Evolutionary conservation across 108 stramenopile genomes (phyloP).

Genomic region (Pseudonitzschia delicatissima): DNA sequence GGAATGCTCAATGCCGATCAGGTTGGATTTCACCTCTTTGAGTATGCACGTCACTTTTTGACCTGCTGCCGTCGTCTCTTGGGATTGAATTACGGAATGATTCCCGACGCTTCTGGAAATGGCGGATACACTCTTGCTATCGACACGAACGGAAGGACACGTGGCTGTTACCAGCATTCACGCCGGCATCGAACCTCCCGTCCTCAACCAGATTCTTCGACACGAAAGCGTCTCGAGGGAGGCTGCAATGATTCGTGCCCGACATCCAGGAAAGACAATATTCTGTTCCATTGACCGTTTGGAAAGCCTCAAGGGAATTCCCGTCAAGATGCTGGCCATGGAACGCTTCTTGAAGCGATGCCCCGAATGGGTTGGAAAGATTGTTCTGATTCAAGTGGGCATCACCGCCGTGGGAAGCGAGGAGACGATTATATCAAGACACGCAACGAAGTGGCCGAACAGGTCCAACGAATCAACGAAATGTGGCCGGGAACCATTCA

Average conservation of each 20-base stretch:
- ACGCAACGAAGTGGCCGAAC: constrained; percentile 67
- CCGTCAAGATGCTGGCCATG: constrained; percentile 93
- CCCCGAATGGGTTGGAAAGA: constrained; percentile 85
- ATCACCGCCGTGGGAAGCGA: constrained; percentile 84
- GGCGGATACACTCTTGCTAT: constrained; percentile 85
- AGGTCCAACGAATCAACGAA: constrained; percentile 82
- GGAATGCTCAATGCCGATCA: constrained; percentile 97
- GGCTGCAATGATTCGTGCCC: constrained; percentile 55
- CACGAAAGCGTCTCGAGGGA: constrained; percentile 61
- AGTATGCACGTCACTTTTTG: constrained; percentile 98
- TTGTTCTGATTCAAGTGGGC: constrained; percentile 95
- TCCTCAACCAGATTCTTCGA: constrained; percentile 72
- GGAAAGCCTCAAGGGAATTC: constrained; percentile 94
- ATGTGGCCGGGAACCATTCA: constrained; percentile 85
- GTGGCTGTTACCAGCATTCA: constrained; percentile 95
- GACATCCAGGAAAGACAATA: constrained; percentile 78
- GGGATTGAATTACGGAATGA: constrained; percentile 93
- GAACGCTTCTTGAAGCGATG: constrained; percentile 89
- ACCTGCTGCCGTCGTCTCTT: constrained; percentile 95
- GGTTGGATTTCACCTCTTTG: constrained; percentile 99
- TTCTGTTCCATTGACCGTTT: constrained; percentile 92
- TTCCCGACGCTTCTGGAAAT: constrained; percentile 70
- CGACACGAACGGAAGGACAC: constrained; percentile 91
- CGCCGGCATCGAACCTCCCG: constrained; percentile 91
- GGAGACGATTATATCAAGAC: constrained; percentile 86